A percentile compares a stretch with the other conserved stretches of the same genome.
Conservation (phyloP, 768 basidiomycete species). For the Gautieria morchelliformis region DNA sequence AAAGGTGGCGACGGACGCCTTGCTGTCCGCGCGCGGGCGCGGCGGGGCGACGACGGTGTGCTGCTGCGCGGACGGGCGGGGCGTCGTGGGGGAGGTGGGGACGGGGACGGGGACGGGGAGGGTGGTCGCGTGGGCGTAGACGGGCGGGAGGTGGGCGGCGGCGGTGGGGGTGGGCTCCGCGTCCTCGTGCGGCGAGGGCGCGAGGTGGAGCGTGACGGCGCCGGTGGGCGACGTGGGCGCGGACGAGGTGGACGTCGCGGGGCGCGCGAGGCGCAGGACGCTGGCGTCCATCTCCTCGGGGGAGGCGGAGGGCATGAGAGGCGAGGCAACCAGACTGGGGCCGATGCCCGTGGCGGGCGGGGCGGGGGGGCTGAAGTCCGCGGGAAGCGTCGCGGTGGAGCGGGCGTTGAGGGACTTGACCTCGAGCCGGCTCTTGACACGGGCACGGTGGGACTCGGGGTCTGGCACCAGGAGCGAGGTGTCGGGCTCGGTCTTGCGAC, state of each 20-base stretch:
- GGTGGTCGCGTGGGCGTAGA: neutral
- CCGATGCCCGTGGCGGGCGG: too few relatives aligned
- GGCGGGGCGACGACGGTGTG: neutral
- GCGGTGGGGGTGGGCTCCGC: neutral
- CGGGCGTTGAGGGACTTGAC: constrained; percentile 10
- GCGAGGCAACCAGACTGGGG: too few relatives aligned
- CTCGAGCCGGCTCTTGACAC: neutral
- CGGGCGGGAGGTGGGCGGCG: neutral
- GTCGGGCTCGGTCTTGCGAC: too few relatives aligned
- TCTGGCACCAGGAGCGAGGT: too few relatives aligned
- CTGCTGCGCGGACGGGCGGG: neutral
- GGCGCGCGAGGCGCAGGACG: constrained; percentile 66
- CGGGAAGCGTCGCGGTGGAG: constrained; percentile 31
- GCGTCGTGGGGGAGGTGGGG: constrained; percentile 6
- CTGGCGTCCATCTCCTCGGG: constrained; percentile 61
- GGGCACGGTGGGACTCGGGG: too few relatives aligned
- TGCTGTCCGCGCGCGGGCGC: constrained; percentile 3
- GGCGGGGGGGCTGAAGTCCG: constrained; percentile 18
- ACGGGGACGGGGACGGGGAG: neutral
- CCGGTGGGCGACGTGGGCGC: constrained; percentile 30
- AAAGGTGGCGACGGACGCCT: neutral
- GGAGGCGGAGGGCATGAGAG: constrained; percentile 24
- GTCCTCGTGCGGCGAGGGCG: neutral
- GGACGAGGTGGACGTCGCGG: constrained; percentile 68
- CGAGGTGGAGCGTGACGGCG: neutral